A percentile compares a stretch with the other conserved stretches of the same genome.
phyloP scores from a whole-genome alignment of 108 stramenopile genomes.

The Aurantiochytrium sp. region DNA sequence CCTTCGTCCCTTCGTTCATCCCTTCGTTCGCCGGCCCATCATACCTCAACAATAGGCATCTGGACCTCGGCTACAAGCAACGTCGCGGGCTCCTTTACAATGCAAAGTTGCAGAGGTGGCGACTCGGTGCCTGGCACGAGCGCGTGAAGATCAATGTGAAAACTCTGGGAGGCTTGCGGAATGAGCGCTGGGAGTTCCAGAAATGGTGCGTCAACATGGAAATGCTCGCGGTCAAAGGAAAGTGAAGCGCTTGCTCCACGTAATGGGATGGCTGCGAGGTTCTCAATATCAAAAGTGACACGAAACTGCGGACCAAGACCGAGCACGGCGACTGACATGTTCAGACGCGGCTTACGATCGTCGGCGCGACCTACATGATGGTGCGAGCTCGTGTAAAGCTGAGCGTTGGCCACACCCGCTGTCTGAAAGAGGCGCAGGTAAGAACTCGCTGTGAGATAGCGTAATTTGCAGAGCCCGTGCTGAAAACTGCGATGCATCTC shows the following conservation, averaged over 20 bases:
- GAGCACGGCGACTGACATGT: constrained; percentile 7
- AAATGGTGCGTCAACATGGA: not conserved
- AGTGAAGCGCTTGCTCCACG: not conserved
- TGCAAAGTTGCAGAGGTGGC: not conserved
- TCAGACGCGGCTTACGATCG: not conserved
- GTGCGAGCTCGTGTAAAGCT: not conserved
- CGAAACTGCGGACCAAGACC: constrained; percentile 41
- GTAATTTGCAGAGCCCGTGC: constrained; percentile 51
- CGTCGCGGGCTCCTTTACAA: not conserved
- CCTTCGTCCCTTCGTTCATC: not conserved
- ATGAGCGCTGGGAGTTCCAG: not conserved
- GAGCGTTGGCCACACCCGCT: constrained; percentile 37
- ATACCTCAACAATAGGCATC: not conserved
- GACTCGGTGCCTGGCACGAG: not conserved
- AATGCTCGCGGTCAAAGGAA: not conserved
- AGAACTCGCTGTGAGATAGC: constrained; percentile 44
- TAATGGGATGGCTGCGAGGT: constrained; percentile 18
- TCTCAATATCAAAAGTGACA: constrained; percentile 33
- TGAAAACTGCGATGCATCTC: constrained; percentile 57
- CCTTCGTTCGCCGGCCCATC: not conserved
- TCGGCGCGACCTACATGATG: constrained; percentile 26
- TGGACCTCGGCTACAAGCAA: not conserved
- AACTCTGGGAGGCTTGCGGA: not conserved
- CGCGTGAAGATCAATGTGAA: not conserved
- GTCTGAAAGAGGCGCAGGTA: constrained; percentile 42